These are phyloP conservation scores for Boletus subcaerulescens DNA, from an alignment of 768 basidiomycete genomes.

Conservation along the genomic window DNA sequence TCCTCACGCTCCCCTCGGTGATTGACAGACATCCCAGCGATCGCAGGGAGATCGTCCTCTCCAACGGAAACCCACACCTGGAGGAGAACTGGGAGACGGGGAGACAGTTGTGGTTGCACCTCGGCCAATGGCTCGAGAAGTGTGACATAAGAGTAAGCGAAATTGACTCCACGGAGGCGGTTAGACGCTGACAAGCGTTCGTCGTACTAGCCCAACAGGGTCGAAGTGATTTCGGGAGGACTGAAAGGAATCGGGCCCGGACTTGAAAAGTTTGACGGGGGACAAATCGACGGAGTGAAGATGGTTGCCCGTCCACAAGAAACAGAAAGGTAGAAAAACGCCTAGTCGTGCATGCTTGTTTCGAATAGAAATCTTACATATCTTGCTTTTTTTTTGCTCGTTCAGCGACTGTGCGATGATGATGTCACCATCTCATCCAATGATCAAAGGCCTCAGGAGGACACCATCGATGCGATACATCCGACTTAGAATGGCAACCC, in stretches of 20 bases:
- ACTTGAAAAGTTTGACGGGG: slow-evolving; percentile 39
- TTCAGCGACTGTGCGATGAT: slow-evolving; percentile 23
- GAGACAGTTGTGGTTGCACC: slow-evolving; percentile 28
- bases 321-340: slow-evolving; percentile 34
- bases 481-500: slow-evolving; percentile 30
- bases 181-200: not conserved
- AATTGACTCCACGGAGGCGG: not conserved
- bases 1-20: slow-evolving; percentile 33
- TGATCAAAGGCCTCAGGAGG: slow-evolving; percentile 26
- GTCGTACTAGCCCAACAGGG: slow-evolving; percentile 38
- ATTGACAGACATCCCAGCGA: slow-evolving; percentile 27
- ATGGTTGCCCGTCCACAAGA: slow-evolving; percentile 44
- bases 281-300: slow-evolving; percentile 44
- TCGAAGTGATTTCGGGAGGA: slow-evolving; percentile 41
- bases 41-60: slow-evolving; percentile 29
- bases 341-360: slow-evolving; percentile 17
- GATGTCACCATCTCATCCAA: slow-evolving; percentile 16
- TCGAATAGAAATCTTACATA: slow-evolving; percentile 25
- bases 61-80: slow-evolving; percentile 32
- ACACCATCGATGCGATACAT: slow-evolving; percentile 33
- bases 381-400: slow-evolving; percentile 15
- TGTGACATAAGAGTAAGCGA: slow-evolving; percentile 31
- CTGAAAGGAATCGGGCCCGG: slow-evolving; percentile 42
- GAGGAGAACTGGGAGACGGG: slow-evolving; percentile 36
- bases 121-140: slow-evolving; percentile 29